Conservation (phyloP, 2,329 filamentous ascomycete species). For the Colletotrichum magnum region DNA sequence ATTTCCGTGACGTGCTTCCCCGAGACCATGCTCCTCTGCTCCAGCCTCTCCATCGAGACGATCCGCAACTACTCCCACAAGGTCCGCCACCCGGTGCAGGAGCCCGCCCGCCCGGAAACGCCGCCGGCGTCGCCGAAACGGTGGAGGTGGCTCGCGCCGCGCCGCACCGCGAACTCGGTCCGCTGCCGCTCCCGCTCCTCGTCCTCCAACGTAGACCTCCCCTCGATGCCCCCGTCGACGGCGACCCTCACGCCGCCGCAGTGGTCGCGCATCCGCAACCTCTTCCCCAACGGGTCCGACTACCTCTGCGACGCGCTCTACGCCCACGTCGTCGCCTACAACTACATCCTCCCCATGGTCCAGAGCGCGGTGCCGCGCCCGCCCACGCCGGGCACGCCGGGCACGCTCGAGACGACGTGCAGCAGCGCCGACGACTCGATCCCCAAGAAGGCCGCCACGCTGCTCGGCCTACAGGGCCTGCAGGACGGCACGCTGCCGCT, state of each 20-base stretch:
- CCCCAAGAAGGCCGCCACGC: conserved; percentile 66
- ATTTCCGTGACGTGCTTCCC: conserved; percentile 70
- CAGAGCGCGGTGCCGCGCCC: conserved; percentile 11
- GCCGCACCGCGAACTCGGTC: conserved; percentile 21
- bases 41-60: conserved; percentile 69
- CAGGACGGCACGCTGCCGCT: conserved; percentile 38
- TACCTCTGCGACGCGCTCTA: conserved; percentile 72
- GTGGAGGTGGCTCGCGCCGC: conserved; percentile 41
- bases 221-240: conserved; percentile 22
- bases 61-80: conserved; percentile 70
- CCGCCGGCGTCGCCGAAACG: conserved; percentile 40
- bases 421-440: conserved; percentile 49
- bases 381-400: conserved; percentile 29
- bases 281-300: conserved; percentile 67
- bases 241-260: conserved; percentile 44
- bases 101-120: conserved; percentile 27
- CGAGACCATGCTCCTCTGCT: conserved; percentile 70
- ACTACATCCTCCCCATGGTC: conserved; percentile 63
- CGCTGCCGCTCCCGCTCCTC: conserved; percentile 25
- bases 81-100: conserved; percentile 56
- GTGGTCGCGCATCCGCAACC: conserved; percentile 63
- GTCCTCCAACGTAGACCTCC: conserved; percentile 27
- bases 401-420: conserved; percentile 27
- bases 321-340: conserved; percentile 71
- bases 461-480: conserved; percentile 61